Evolutionary conservation across 306 rosid genomes (phyloP).

Genomic region (Amphicarpaea edgeworthii): DNA sequence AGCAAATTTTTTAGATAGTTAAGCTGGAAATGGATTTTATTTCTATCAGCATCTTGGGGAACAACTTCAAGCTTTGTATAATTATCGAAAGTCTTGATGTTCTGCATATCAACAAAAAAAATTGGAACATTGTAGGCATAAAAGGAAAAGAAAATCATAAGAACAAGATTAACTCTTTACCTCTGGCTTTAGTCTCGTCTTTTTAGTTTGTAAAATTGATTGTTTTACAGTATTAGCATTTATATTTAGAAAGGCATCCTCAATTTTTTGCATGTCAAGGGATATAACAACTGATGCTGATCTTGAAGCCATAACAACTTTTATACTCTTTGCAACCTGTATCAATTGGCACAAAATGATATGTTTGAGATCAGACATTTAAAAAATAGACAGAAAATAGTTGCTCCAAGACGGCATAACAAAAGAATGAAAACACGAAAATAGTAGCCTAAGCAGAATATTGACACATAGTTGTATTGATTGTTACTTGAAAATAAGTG

Average conservation of each 20-base stretch:
- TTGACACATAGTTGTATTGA: background rate
- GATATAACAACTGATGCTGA: constrained; percentile 63
- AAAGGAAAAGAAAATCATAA: constrained; percentile 32
- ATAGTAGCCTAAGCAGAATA: constrained; percentile 25
- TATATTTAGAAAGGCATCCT: constrained; percentile 66
- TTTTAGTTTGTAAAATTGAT: constrained; percentile 73
- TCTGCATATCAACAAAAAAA: constrained; percentile 60
- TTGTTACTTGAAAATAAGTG: constrained; percentile 4
- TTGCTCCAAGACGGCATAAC: constrained; percentile 6
- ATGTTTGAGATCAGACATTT: background rate
- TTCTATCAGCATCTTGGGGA: constrained; percentile 66
- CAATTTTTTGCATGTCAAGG: constrained; percentile 78
- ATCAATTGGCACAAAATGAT: constrained; percentile 26
- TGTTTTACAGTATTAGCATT: constrained; percentile 79
- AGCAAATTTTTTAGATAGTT: constrained; percentile 71
- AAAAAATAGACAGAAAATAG: constrained; percentile 6
- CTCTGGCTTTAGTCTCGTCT: constrained; percentile 81
- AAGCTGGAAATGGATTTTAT: constrained; percentile 78
- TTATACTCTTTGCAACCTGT: constrained; percentile 84
- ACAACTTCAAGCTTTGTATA: constrained; percentile 71
- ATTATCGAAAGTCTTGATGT: constrained; percentile 69
- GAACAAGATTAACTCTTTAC: constrained; percentile 52
- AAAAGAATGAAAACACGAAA: constrained; percentile 20
- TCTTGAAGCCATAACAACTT: constrained; percentile 65
- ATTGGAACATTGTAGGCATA: constrained; percentile 43